Percentiles rank a stretch among this genome's conserved stretches.
Conservation (phyloP, 108 stramenopile genomes). For the Nitzschia palea region DNA sequence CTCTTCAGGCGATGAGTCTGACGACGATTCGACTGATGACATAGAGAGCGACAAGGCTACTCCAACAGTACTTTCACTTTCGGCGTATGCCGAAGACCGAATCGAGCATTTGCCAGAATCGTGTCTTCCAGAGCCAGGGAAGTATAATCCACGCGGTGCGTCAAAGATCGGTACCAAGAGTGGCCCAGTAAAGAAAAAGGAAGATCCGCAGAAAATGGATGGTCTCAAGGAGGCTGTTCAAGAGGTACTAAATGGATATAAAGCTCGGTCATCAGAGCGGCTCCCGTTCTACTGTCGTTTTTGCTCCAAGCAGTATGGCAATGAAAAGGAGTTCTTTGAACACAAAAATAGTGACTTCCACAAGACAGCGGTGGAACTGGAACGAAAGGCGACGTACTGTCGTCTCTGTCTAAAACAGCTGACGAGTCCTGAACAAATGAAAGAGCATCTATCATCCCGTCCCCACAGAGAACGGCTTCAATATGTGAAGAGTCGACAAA, state of each 20-base stretch:
- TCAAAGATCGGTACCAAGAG: conserved; percentile 16
- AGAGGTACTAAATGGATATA: conserved; percentile 76
- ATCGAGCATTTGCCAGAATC: conserved; percentile 59
- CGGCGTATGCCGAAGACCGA: conserved; percentile 55
- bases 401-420: conserved; percentile 86
- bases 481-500: conserved; percentile 13
- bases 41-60: conserved; percentile 1
- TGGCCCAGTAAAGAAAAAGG: conserved; percentile 29
- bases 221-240: conserved; percentile 75
- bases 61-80: conserved; percentile 58
- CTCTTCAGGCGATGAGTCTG: conserved; percentile 24
- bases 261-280: conserved; percentile 70
- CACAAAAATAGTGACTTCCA: conserved; percentile 79
- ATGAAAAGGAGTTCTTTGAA: conserved; percentile 57
- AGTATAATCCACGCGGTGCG: conserved; percentile 3
- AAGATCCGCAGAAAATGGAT: conserved; percentile 14
- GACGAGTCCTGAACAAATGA: conserved; percentile 85
- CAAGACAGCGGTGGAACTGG: conserved; percentile 63
- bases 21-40: conserved; percentile 11
- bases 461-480: conserved; percentile 75
- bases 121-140: conserved; percentile 43
- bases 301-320: conserved; percentile 70
- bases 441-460: conserved; percentile 78
- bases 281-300: conserved; percentile 90
- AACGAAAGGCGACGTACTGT: conserved; percentile 80